A percentile compares a stretch with the other conserved stretches of the same genome.
Evolutionary conservation across 345 rosid species (phyloP).

Genomic region (Mercurialis annua): DNA sequence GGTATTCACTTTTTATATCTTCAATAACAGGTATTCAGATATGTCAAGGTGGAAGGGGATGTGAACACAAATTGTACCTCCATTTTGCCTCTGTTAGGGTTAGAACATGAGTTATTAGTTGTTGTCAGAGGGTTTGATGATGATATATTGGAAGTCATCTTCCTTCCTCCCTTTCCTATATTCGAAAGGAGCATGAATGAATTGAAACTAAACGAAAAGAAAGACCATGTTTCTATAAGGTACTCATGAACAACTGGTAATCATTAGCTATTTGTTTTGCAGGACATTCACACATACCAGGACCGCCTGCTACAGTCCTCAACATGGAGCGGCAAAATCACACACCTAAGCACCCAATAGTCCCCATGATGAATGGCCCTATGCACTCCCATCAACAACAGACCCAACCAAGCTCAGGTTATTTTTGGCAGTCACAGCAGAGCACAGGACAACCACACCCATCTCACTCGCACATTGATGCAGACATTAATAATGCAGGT

Average conservation of each 20-base stretch:
- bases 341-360: background rate
- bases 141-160: background rate
- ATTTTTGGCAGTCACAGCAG: constrained; percentile 20
- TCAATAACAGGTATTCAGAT: too few relatives aligned
- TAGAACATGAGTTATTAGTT: background rate
- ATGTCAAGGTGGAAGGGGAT: background rate
- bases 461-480: constrained; percentile 15
- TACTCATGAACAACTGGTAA: background rate
- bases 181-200: background rate
- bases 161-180: background rate
- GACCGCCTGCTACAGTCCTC: constrained; percentile 4
- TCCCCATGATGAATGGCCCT: constrained; percentile 4
- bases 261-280: constrained; percentile 5
- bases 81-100: background rate
- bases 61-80: background rate
- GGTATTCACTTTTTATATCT: too few relatives aligned
- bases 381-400: constrained; percentile 18
- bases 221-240: background rate
- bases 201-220: background rate
- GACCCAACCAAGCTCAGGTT: constrained; percentile 17
- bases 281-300: constrained; percentile 21
- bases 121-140: background rate
- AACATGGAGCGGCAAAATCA: constrained; percentile 10
- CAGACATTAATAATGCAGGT: constrained; percentile 13
- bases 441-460: constrained; percentile 15